Base-by-base conservation (phyloP, 2,329 filamentous ascomycete genomes). In the Beauveria rudraprayagi region DNA sequence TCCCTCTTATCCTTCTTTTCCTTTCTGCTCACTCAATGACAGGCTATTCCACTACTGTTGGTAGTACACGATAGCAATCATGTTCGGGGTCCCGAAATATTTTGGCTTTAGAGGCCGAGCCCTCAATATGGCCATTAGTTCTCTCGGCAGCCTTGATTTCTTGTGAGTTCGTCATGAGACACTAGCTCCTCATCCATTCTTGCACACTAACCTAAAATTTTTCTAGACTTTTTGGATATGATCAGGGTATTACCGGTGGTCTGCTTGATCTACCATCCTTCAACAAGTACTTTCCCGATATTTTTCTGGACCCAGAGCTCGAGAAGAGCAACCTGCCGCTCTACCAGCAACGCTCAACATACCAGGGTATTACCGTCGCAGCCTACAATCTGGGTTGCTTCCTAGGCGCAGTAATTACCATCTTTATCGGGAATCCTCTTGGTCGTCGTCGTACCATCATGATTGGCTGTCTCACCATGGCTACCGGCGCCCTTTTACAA, bases 201-300 rank as follows among this genome's bases (percentile, higher is more conserved):
- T 24, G 14, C 3, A 8, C 26, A 28, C 46, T 48, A 1, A 28
- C 6, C 11, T 5, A n/a, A 11, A 7, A 46, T 24, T 3, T n/a
- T 24, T 3, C 22, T 28, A 63, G 59, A 41, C 59, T 61, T 19
- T 61, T 61, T 30, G 59, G 59, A 30, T 61, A 61, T 44, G 86
- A 88, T 72, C 84, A 86, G 71, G 83, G 86, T 67, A 84, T 88
- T 2, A 88, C 87, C 76, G 86, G 84, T 48, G 83, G 83, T 61
- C 81, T 91, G 61, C 77, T 91, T 60, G 88, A 85, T 2, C 78
- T 90, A 2, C 70, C 73, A 10, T 72, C 82, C 66, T 83, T 84
- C 65, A 74, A 81, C 14, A 57, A 65, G 2, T 82, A 76, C 68
- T 84, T 84, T 71, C 67, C 80, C 51, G 82, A 81, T 3, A 71